phyloP scores from a whole-genome alignment of 2,329 filamentous ascomycete species.

The Arthrobotrys megalospora region DNA sequence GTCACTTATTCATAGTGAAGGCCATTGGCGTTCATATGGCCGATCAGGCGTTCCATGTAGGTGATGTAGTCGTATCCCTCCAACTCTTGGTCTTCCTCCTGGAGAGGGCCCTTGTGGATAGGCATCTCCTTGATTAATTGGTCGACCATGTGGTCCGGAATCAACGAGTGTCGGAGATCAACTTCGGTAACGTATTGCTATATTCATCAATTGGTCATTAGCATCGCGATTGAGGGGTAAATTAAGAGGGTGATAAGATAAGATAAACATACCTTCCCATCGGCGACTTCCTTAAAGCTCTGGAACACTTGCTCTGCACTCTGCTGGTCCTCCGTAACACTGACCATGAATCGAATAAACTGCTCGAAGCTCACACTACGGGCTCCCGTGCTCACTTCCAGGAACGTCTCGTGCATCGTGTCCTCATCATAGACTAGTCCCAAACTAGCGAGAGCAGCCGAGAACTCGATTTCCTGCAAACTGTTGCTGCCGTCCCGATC shows the following conservation, averaged over 20 bases:
- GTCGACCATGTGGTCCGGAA: conserved; percentile 97
- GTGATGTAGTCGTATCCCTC: conserved; percentile 86
- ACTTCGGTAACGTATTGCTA: conserved; percentile 96
- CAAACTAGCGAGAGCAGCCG: conserved; percentile 91
- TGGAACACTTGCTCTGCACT: conserved; percentile 99
- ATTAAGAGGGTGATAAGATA: conserved; percentile 8
- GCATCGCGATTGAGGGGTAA: background rate
- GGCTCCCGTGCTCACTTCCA: conserved; percentile 83
- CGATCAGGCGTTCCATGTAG: conserved; percentile 92
- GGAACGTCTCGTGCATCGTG: conserved; percentile 97
- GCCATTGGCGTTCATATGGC: conserved; percentile 61
- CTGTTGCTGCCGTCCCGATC: conserved; percentile 93
- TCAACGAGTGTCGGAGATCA: conserved; percentile 92
- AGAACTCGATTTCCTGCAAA: conserved; percentile 93
- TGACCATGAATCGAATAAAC: conserved; percentile 99
- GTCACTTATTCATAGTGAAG: conserved; percentile 62
- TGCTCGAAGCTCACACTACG: conserved; percentile 95
- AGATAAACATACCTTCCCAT: conserved; percentile 79
- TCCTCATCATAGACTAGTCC: conserved; percentile 96
- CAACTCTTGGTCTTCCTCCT: conserved; percentile 87
- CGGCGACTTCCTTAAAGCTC: conserved; percentile 95
- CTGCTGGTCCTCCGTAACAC: conserved; percentile 98
- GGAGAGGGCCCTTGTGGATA: conserved; percentile 78
- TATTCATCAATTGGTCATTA: conserved; percentile 18
- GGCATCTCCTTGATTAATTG: conserved; percentile 91